Percentiles rank a stretch among this genome's conserved stretches.
Conservation (phyloP, 2,329 filamentous ascomycete genomes). For the Colletotrichum scovillei region DNA sequence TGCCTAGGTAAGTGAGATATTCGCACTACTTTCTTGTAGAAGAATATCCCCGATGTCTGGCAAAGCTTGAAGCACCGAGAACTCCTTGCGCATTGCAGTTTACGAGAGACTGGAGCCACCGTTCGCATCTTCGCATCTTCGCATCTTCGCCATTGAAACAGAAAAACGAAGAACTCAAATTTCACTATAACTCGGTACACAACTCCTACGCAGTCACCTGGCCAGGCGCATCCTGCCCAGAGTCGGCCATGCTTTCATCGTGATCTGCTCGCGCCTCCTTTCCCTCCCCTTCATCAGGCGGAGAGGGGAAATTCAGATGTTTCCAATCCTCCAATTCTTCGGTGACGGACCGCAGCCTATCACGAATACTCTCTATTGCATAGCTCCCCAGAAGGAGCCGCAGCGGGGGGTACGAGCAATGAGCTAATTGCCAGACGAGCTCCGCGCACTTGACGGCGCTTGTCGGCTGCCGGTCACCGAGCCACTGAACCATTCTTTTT, state of each 20-base stretch:
- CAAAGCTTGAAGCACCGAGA: too few relatives aligned
- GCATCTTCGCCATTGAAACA: neutral
- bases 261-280: slow-evolving; percentile 28
- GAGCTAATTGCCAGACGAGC: slow-evolving; percentile 92
- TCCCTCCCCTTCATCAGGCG: slow-evolving; percentile 46
- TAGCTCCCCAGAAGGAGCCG: slow-evolving; percentile 90
- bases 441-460: slow-evolving; percentile 94
- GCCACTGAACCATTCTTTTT: slow-evolving; percentile 91
- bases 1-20: too few relatives aligned
- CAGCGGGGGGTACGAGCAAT: slow-evolving; percentile 93
- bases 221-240: slow-evolving; percentile 10
- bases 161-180: too few relatives aligned
- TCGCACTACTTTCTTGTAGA: too few relatives aligned
- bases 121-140: neutral
- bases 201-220: neutral
- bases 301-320: slow-evolving; percentile 76
- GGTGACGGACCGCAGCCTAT: slow-evolving; percentile 88
- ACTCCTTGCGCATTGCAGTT: too few relatives aligned
- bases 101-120: too few relatives aligned
- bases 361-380: slow-evolving; percentile 94
- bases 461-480: slow-evolving; percentile 91
- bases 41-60: too few relatives aligned
- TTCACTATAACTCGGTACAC: too few relatives aligned
- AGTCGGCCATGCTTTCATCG: slow-evolving; percentile 22
- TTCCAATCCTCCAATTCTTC: slow-evolving; percentile 97